Percentiles rank a stretch among this genome's conserved stretches.
These are phyloP conservation scores for Melampsora larici-populina DNA, from an alignment of 1,284 basidiomycete genomes.

Conservation along the genomic window DNA sequence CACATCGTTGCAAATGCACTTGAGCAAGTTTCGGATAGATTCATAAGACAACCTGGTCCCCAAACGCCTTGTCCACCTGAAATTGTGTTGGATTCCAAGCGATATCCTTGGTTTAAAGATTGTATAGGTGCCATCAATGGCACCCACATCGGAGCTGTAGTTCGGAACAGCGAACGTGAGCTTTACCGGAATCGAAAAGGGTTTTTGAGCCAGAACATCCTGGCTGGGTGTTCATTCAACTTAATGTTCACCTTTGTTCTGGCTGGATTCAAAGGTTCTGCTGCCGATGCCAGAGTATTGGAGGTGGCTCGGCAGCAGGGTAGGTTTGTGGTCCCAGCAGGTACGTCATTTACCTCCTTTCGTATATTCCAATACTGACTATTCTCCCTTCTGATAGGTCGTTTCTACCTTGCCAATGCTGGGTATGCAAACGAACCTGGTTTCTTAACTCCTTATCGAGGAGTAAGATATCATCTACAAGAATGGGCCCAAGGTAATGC, in stretches of 20 bases:
- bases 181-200: conserved; percentile 50
- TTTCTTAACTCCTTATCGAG: neutral
- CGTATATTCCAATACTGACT: neutral
- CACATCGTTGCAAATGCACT: neutral
- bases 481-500: neutral
- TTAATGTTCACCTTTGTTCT: no score
- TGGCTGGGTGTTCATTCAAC: conserved; percentile 53
- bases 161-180: conserved; percentile 43
- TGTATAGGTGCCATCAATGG: conserved; percentile 54
- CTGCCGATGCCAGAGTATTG: no score
- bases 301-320: no score
- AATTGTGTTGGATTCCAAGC: neutral
- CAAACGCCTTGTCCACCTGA: neutral
- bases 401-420: neutral
- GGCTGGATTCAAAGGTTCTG: no score
- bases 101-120: no score
- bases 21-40: neutral
- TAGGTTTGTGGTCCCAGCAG: neutral
- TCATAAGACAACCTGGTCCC: neutral
- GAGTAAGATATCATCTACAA: neutral
- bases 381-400: neutral
- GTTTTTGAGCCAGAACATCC: conserved; percentile 49
- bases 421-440: neutral
- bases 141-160: conserved; percentile 48
- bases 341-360: neutral